Conservation (phyloP, 1,139 yeast species). For the Debaryomyces udenii region DNA sequence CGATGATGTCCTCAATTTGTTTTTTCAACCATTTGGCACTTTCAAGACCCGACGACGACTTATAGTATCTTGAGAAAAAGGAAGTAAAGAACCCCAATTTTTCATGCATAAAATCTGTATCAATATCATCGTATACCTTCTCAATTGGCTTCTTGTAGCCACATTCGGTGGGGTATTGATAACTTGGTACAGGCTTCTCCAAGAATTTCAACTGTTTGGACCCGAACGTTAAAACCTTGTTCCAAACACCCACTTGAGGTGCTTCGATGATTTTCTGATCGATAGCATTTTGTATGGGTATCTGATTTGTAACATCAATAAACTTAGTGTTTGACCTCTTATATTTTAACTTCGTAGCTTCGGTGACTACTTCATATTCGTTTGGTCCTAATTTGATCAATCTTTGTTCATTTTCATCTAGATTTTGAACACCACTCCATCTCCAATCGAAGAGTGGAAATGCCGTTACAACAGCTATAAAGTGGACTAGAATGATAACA, state of each 20-base stretch:
- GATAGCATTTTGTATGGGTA: slow-evolving; percentile 40
- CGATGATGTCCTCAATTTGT: slow-evolving; percentile 46
- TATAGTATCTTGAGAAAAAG: slow-evolving; percentile 81
- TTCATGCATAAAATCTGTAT: slow-evolving; percentile 49
- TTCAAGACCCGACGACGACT: slow-evolving; percentile 67
- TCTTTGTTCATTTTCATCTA: slow-evolving; percentile 22
- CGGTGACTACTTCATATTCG: slow-evolving; percentile 49
- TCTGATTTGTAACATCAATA: slow-evolving; percentile 66
- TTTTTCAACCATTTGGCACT: slow-evolving; percentile 73
- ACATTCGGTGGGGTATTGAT: slow-evolving; percentile 57
- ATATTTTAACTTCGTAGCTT: slow-evolving; percentile 57
- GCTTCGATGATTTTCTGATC: slow-evolving; percentile 30
- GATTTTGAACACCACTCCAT: background rate
- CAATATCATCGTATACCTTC: slow-evolving; percentile 42
- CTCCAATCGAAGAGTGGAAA: slow-evolving; percentile 18
- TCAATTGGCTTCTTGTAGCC: slow-evolving; percentile 44
- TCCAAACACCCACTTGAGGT: slow-evolving; percentile 17
- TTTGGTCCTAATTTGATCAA: slow-evolving; percentile 43
- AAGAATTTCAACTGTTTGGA: slow-evolving; percentile 34
- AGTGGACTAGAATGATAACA: slow-evolving; percentile 1
- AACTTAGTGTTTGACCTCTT: slow-evolving; percentile 59
- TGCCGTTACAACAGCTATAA: slow-evolving; percentile 14
- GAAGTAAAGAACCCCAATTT: slow-evolving; percentile 67
- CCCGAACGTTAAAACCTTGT: slow-evolving; percentile 26
- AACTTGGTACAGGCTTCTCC: slow-evolving; percentile 37